A percentile compares a stretch with the other conserved stretches of the same genome.
Evolutionary conservation across 768 basidiomycete species (phyloP).

Genomic region (Lentinula detonsa): DNA sequence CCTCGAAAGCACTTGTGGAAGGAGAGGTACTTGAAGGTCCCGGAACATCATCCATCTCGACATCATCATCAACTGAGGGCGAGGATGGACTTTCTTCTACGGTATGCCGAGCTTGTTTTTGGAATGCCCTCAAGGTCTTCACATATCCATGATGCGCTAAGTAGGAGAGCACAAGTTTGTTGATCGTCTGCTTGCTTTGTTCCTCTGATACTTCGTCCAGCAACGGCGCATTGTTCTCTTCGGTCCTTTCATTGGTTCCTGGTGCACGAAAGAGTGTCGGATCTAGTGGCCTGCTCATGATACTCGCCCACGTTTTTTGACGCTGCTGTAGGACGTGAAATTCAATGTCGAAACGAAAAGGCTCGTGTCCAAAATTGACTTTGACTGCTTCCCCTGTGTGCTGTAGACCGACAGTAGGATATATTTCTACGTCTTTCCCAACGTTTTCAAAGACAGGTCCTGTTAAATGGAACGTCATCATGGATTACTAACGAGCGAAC

Average conservation of each 20-base stretch:
- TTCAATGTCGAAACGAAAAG: slow-evolving; percentile 90
- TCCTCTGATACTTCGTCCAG: slow-evolving; percentile 32
- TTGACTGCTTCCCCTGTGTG: slow-evolving; percentile 72
- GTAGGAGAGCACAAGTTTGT: slow-evolving; percentile 73
- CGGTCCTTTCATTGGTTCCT: slow-evolving; percentile 13
- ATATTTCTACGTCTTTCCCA: slow-evolving; percentile 60
- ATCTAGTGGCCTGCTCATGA: slow-evolving; percentile 52
- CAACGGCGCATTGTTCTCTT: slow-evolving; percentile 17
- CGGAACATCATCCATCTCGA: slow-evolving; percentile 39
- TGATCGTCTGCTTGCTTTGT: slow-evolving; percentile 52
- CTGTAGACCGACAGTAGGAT: slow-evolving; percentile 86
- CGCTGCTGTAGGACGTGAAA: slow-evolving; percentile 72
- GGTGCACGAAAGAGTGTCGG: slow-evolving; percentile 23
- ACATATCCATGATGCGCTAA: slow-evolving; percentile 83
- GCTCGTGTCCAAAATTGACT: slow-evolving; percentile 83
- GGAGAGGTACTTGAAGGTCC: slow-evolving; percentile 9
- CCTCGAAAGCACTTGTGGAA: slow-evolving; percentile 20
- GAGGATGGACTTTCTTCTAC: slow-evolving; percentile 10
- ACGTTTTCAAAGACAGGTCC: slow-evolving; percentile 70
- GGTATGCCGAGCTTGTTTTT: slow-evolving; percentile 31
- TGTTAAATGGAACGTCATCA: slow-evolving; percentile 17
- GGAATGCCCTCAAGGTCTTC: slow-evolving; percentile 62
- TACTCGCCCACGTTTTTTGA: slow-evolving; percentile 59
- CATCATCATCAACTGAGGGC: slow-evolving; percentile 28
- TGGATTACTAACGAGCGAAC: too few relatives aligned